Evolutionary conservation across 345 rosid genomes (phyloP).

Genomic region (Psidium friedrichsthalianum): DNA sequence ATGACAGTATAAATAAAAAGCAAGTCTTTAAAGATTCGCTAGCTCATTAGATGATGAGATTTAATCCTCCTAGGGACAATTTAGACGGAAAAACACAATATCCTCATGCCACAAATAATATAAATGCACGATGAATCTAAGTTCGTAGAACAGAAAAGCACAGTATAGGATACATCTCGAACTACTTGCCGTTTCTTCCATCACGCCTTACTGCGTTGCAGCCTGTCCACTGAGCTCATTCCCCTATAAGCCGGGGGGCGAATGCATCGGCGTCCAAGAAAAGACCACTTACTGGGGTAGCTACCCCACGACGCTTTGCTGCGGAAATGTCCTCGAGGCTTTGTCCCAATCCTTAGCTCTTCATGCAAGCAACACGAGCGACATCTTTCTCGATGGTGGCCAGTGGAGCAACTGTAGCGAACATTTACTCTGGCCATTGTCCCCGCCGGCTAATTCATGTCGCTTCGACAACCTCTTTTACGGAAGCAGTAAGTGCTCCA

Average conservation of each 20-base stretch:
- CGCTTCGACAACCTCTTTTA: slow-evolving; percentile 20
- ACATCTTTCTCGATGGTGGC: slow-evolving; percentile 17
- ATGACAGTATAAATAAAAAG: background rate
- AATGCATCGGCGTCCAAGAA: slow-evolving; percentile 16
- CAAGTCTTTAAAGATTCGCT: background rate
- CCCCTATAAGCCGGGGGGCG: slow-evolving; percentile 36
- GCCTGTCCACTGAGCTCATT: slow-evolving; percentile 20
- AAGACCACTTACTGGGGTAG: slow-evolving; percentile 16
- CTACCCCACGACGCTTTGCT: slow-evolving; percentile 30
- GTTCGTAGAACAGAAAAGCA: background rate
- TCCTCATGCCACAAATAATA: background rate
- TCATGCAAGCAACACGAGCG: background rate
- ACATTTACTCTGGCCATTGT: slow-evolving; percentile 4
- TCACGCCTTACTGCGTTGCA: background rate
- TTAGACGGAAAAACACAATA: background rate
- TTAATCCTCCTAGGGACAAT: background rate
- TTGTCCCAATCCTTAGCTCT: slow-evolving; percentile 29
- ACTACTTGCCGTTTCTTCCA: background rate
- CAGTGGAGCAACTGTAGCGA: slow-evolving; percentile 21
- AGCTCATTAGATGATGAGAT: background rate
- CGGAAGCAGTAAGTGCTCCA: slow-evolving; percentile 18
- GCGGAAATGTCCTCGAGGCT: slow-evolving; percentile 29
- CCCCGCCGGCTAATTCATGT: slow-evolving; percentile 14
- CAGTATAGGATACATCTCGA: background rate
- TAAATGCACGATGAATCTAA: background rate